These are phyloP conservation scores for Parastagonospora avenae DNA, from an alignment of 2,329 filamentous ascomycete genomes.

Conservation along the genomic window DNA sequence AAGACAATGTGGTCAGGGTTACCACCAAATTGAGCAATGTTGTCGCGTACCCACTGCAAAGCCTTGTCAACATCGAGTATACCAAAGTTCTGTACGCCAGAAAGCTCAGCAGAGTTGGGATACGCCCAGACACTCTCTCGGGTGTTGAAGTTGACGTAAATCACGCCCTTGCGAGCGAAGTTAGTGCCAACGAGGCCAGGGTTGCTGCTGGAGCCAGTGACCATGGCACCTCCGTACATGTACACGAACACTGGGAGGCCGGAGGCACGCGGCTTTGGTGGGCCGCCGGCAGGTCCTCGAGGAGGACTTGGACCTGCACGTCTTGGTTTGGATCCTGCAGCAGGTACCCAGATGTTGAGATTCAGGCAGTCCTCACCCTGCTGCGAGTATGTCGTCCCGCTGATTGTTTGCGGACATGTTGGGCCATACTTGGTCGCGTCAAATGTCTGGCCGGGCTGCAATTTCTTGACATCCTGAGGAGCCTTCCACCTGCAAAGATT, in stretches of 20 bases:
- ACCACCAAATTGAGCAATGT: slow-evolving; percentile 48
- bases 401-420: slow-evolving; percentile 31
- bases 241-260: slow-evolving; percentile 47
- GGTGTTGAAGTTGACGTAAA: slow-evolving; percentile 34
- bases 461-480: slow-evolving; percentile 16
- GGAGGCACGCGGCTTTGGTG: background rate
- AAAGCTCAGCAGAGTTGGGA: slow-evolving; percentile 48
- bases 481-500: slow-evolving; percentile 21
- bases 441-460: slow-evolving; percentile 14
- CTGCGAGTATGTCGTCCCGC: slow-evolving; percentile 22
- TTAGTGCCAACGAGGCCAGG: slow-evolving; percentile 51
- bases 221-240: slow-evolving; percentile 53
- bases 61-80: slow-evolving; percentile 47
- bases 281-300: background rate
- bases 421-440: slow-evolving; percentile 27
- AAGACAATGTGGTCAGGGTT: slow-evolving; percentile 51
- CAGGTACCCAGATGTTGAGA: slow-evolving; percentile 35
- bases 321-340: slow-evolving; percentile 3
- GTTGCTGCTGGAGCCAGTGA: slow-evolving; percentile 49
- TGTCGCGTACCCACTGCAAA: slow-evolving; percentile 43
- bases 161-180: slow-evolving; percentile 29
- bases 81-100: slow-evolving; percentile 37
- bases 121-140: slow-evolving; percentile 48
- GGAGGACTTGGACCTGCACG: background rate
- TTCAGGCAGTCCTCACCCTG: slow-evolving; percentile 48